Conservation (phyloP, 2,329 filamentous ascomycete genomes). For the Fusarium pseudonygamai region DNA sequence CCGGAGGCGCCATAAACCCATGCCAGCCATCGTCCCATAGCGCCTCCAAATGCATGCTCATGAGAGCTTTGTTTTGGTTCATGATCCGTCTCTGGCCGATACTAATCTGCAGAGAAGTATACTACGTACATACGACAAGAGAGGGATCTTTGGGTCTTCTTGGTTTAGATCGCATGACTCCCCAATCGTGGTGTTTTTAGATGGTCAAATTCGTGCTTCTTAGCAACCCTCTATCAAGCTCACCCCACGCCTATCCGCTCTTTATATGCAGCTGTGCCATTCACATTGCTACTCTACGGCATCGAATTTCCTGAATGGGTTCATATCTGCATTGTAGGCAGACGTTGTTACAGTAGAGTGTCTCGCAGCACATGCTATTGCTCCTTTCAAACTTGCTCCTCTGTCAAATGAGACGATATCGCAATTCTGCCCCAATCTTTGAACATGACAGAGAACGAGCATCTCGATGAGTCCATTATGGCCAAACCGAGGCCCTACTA, state of each 20-base stretch:
- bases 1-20: slow-evolving; percentile 1
- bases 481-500: background rate
- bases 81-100: background rate
- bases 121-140: background rate
- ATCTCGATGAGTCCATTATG: slow-evolving; percentile 18
- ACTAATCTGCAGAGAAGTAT: background rate
- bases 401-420: slow-evolving; percentile 2
- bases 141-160: slow-evolving; percentile 5
- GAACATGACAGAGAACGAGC: background rate
- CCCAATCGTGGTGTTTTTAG: background rate
- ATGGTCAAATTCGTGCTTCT: background rate
- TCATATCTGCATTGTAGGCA: slow-evolving; percentile 10
- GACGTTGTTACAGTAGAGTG: background rate
- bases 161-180: slow-evolving; percentile 18
- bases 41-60: background rate
- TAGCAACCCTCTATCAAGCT: background rate
- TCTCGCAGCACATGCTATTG: background rate
- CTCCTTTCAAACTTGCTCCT: background rate
- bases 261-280: slow-evolving; percentile 9
- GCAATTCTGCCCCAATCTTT: background rate
- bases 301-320: slow-evolving; percentile 27
- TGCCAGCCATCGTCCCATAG: slow-evolving; percentile 17
- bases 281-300: slow-evolving; percentile 16
- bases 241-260: slow-evolving; percentile 9
- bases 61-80: slow-evolving; percentile 5